These are phyloP conservation scores for Flagelloscypha sp. DNA, from an alignment of 768 basidiomycete species.

Conservation along the genomic window DNA sequence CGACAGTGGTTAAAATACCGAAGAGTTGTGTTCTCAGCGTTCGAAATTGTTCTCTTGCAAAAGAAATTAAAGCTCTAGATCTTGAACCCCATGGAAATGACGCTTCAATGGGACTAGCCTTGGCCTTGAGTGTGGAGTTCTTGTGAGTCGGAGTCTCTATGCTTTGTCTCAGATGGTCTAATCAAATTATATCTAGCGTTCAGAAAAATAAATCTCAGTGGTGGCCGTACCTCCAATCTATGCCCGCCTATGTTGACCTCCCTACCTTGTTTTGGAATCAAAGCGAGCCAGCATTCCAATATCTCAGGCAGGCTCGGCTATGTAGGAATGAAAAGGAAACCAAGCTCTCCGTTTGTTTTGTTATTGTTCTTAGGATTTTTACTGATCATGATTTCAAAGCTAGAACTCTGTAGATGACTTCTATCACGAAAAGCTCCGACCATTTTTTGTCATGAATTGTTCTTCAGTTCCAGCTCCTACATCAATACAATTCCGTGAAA, in stretches of 20 bases:
- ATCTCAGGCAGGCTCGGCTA: too few relatives aligned
- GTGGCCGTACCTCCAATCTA: slow-evolving; percentile 57
- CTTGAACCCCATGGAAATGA: slow-evolving; percentile 47
- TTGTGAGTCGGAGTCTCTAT: slow-evolving; percentile 35
- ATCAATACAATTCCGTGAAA: too few relatives aligned
- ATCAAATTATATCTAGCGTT: slow-evolving; percentile 29
- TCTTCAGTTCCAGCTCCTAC: too few relatives aligned
- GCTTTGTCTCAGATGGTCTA: slow-evolving; percentile 4
- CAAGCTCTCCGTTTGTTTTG: too few relatives aligned
- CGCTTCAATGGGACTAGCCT: slow-evolving; percentile 52
- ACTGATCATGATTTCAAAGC: too few relatives aligned
- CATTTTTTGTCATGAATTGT: too few relatives aligned
- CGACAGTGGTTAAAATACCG: slow-evolving; percentile 58
- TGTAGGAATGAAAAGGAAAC: too few relatives aligned
- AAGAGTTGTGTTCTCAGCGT: slow-evolving; percentile 56
- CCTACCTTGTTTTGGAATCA: slow-evolving; percentile 56
- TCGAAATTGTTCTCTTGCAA: slow-evolving; percentile 42
- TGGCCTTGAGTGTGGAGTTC: slow-evolving; percentile 59
- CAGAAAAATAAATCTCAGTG: slow-evolving; percentile 44
- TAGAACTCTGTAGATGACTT: too few relatives aligned
- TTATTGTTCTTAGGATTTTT: too few relatives aligned
- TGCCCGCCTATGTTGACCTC: slow-evolving; percentile 44
- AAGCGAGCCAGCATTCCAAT: slow-evolving; percentile 9
- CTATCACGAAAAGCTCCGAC: too few relatives aligned
- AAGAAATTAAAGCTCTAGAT: slow-evolving; percentile 31